These are phyloP conservation scores for Mycena citricolor DNA, from an alignment of 1,284 basidiomycete species.

Conservation along the genomic window DNA sequence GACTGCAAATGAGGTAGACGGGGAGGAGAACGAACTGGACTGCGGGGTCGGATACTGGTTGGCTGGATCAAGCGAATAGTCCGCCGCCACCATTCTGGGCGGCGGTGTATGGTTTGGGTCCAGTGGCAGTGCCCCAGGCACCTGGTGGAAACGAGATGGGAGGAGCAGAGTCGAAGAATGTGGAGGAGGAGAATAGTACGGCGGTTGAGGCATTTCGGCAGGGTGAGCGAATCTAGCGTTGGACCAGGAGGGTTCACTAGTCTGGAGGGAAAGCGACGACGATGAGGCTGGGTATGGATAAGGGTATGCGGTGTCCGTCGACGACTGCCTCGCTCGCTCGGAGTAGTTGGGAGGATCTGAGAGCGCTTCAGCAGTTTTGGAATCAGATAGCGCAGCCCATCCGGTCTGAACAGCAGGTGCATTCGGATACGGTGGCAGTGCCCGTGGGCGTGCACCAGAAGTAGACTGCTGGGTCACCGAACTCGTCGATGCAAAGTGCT, in stretches of 20 bases:
- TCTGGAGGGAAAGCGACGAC: conserved; percentile 10
- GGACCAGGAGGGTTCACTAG: not conserved
- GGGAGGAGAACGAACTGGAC: conserved; percentile 10
- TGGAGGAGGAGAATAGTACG: conserved; percentile 17
- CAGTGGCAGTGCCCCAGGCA: too few relatives aligned
- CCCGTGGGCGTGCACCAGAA: conserved; percentile 8
- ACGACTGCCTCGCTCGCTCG: conserved; percentile 1
- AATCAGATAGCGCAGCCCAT: conserved; percentile 19
- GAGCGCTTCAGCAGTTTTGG: conserved; percentile 11
- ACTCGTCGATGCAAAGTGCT: not conserved
- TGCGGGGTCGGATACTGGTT: conserved; percentile 9
- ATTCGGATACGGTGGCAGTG: conserved; percentile 20
- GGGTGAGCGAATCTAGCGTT: too few relatives aligned
- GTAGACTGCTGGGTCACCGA: conserved; percentile 4
- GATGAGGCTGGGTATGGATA: conserved; percentile 14
- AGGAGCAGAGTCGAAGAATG: conserved; percentile 5
- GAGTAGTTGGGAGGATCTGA: conserved; percentile 15
- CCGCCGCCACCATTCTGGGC: not conserved
- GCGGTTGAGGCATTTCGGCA: conserved; percentile 3
- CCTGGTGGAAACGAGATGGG: not conserved
- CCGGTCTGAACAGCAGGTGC: conserved; percentile 11
- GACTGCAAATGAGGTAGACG: conserved; percentile 5
- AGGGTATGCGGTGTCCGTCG: not conserved
- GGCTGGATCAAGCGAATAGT: conserved; percentile 4
- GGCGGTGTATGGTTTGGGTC: not conserved